Evolutionary conservation across 2,329 filamentous ascomycete species (phyloP).

Genomic region (Celoporthe dispersa): DNA sequence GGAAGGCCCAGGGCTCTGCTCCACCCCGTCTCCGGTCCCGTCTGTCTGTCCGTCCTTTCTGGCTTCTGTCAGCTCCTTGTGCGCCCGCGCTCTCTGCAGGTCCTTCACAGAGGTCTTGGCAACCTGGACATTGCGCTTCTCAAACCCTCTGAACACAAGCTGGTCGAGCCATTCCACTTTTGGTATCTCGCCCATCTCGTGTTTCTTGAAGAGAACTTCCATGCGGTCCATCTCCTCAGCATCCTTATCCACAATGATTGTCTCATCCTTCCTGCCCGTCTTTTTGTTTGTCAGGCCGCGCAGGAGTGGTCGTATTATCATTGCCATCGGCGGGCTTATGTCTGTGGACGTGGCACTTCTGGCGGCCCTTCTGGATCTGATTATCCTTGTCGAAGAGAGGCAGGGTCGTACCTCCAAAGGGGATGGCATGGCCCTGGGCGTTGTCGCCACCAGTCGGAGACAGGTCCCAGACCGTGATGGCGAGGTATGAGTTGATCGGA

Average conservation of each 20-base stretch:
- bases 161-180: constrained; percentile 95
- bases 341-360: constrained; percentile 87
- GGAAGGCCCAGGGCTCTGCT: constrained; percentile 50
- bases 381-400: constrained; percentile 91
- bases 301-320: constrained; percentile 78
- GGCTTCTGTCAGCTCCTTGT: constrained; percentile 40
- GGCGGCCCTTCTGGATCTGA: constrained; percentile 86
- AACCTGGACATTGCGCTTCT: constrained; percentile 72
- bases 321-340: constrained; percentile 85
- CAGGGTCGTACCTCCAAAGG: constrained; percentile 93
- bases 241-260: constrained; percentile 67
- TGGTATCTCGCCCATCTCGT: constrained; percentile 95
- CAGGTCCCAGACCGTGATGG: constrained; percentile 94
- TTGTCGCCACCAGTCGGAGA: constrained; percentile 76
- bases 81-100: constrained; percentile 52
- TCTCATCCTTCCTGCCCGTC: constrained; percentile 49
- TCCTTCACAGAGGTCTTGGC: constrained; percentile 67
- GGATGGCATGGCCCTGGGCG: constrained; percentile 76
- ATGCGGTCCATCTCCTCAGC: constrained; percentile 85
- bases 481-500: constrained; percentile 80
- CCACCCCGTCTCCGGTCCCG: constrained; percentile 45
- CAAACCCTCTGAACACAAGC: constrained; percentile 87
- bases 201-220: constrained; percentile 91
- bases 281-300: constrained; percentile 62
- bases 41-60: constrained; percentile 42